These are phyloP conservation scores for Yamadazyma endophytica DNA, from an alignment of 805 yeast species.

Conservation along the genomic window DNA sequence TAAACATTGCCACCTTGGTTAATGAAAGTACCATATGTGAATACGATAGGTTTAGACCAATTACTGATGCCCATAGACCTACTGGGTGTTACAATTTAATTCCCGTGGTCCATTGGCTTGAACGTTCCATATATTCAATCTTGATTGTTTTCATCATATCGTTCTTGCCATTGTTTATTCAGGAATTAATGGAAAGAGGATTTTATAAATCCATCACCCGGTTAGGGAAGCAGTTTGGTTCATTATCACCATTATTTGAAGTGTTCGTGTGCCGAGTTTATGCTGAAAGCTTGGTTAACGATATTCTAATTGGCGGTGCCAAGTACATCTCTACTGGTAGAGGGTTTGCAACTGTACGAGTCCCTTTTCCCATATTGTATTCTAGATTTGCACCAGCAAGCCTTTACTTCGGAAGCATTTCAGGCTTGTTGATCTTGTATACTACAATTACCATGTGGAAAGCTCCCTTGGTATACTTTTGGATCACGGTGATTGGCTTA, in stretches of 20 bases:
- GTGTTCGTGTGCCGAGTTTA: slow-evolving; percentile 79
- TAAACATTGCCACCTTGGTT: slow-evolving; percentile 69
- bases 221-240: slow-evolving; percentile 62
- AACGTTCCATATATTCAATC: slow-evolving; percentile 76
- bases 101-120: slow-evolving; percentile 77
- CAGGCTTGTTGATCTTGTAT: slow-evolving; percentile 50
- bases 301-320: slow-evolving; percentile 81
- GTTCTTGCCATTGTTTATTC: slow-evolving; percentile 72
- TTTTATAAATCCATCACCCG: slow-evolving; percentile 70
- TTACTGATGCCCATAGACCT: slow-evolving; percentile 64
- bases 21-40: slow-evolving; percentile 68
- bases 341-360: slow-evolving; percentile 80
- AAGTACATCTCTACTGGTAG: slow-evolving; percentile 83
- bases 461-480: slow-evolving; percentile 56
- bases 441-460: slow-evolving; percentile 64
- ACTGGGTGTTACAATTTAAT: slow-evolving; percentile 68
- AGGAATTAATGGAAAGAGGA: slow-evolving; percentile 81
- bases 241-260: slow-evolving; percentile 77
- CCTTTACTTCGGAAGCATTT: slow-evolving; percentile 57
- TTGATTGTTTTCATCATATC: slow-evolving; percentile 80
- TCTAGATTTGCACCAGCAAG: slow-evolving; percentile 70
- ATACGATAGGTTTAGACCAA: slow-evolving; percentile 61
- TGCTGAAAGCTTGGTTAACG: slow-evolving; percentile 65
- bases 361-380: slow-evolving; percentile 69
- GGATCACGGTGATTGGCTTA: slow-evolving; percentile 65